Evolutionary conservation across 2,329 filamentous ascomycete species (phyloP).

Genomic region (Cytospora leucostoma): DNA sequence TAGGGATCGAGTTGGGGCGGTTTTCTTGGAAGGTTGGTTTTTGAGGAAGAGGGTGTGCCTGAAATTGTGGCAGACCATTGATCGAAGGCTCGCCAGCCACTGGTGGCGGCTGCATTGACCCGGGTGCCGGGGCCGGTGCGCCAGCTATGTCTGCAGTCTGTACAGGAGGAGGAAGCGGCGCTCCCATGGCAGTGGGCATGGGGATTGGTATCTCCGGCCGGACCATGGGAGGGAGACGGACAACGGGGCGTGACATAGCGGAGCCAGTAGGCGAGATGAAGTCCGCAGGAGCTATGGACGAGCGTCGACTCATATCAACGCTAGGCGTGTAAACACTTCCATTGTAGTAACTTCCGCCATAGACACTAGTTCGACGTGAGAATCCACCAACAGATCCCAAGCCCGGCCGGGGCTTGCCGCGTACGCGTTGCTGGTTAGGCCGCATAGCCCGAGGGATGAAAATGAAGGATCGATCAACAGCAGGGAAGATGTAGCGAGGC

Average conservation of each 20-base stretch:
- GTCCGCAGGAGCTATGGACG: slow-evolving; percentile 72
- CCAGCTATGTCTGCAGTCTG: slow-evolving; percentile 29
- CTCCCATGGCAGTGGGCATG: slow-evolving; percentile 30
- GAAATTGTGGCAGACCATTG: slow-evolving; percentile 57
- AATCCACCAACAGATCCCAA: slow-evolving; percentile 67
- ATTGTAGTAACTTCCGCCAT: slow-evolving; percentile 62
- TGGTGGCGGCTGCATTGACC: slow-evolving; percentile 19
- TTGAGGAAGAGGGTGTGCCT: slow-evolving; percentile 59
- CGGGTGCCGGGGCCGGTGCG: slow-evolving; percentile 9
- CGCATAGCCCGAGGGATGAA: slow-evolving; percentile 94
- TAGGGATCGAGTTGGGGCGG: slow-evolving; percentile 59
- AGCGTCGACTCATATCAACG: slow-evolving; percentile 83
- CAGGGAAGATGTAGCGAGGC: slow-evolving; percentile 88
- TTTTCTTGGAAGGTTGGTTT: slow-evolving; percentile 61
- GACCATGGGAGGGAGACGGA: slow-evolving; percentile 73
- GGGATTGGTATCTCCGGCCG: slow-evolving; percentile 32
- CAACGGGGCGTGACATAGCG: slow-evolving; percentile 77
- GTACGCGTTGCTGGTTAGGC: slow-evolving; percentile 83
- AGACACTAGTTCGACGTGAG: slow-evolving; percentile 82
- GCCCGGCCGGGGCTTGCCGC: slow-evolving; percentile 72
- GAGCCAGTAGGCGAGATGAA: slow-evolving; percentile 82
- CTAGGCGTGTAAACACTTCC: slow-evolving; percentile 84
- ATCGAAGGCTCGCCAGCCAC: slow-evolving; percentile 42
- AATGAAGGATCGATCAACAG: slow-evolving; percentile 88
- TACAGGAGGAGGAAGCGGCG: slow-evolving; percentile 21